Evolutionary conservation across 345 rosid species (phyloP).

Genomic region (Populus euphratica): DNA sequence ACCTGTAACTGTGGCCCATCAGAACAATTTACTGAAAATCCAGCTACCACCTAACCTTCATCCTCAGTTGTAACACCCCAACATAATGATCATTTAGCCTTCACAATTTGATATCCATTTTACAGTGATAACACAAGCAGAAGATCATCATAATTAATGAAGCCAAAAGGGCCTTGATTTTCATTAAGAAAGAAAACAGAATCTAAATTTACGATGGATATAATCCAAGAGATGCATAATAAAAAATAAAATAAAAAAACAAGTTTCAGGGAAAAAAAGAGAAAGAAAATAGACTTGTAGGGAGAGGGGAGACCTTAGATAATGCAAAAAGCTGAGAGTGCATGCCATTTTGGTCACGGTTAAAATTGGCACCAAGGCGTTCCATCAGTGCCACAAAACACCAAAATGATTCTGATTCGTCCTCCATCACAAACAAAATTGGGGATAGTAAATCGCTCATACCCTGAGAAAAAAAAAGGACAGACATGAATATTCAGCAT

Average conservation of each 20-base stretch:
- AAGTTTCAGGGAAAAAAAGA: not conserved
- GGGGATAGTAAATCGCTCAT: constrained; percentile 97
- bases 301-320: constrained; percentile 60
- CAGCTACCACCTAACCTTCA: not conserved
- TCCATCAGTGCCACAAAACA: constrained; percentile 93
- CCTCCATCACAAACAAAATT: constrained; percentile 75
- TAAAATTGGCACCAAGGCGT: constrained; percentile 97
- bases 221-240: not conserved
- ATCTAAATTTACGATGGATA: not conserved
- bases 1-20: not conserved
- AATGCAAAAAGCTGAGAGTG: constrained; percentile 94
- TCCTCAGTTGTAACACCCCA: not conserved
- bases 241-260: not conserved
- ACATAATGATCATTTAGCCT: not conserved
- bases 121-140: not conserved
- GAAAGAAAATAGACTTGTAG: not conserved
- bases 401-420: constrained; percentile 96
- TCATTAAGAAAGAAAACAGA: not conserved
- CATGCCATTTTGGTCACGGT: constrained; percentile 98
- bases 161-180: not conserved
- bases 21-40: not conserved
- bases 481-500: not conserved
- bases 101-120: not conserved
- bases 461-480: constrained; percentile 51
- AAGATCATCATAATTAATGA: not conserved